phyloP scores from a whole-genome alignment of 1,139 yeast species.

The Suhomyces guaymorum region DNA sequence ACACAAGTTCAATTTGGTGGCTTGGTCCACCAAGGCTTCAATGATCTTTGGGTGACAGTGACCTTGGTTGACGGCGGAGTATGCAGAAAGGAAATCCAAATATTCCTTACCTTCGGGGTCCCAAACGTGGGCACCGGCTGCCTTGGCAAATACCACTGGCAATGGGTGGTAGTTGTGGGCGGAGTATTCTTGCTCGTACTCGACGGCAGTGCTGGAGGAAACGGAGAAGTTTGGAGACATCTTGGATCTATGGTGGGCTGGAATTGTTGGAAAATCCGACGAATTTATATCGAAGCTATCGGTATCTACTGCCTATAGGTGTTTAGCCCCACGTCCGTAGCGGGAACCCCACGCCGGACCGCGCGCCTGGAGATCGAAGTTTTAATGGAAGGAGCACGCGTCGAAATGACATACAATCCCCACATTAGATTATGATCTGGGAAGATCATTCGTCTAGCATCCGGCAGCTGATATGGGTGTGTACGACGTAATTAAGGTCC shows the following conservation, averaged over 20 bases:
- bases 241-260: slow-evolving; percentile 6
- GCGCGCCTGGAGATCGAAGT: too few species aligned
- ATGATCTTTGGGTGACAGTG: slow-evolving; percentile 96
- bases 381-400: slow-evolving; percentile 7
- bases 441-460: too few species aligned
- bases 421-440: too few species aligned
- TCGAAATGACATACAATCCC: too few species aligned
- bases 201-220: slow-evolving; percentile 65
- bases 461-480: too few species aligned
- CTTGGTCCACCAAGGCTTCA: slow-evolving; percentile 83
- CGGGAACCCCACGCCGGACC: slow-evolving; percentile 12
- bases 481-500: too few species aligned
- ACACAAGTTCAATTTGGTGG: slow-evolving; percentile 77
- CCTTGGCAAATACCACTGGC: slow-evolving; percentile 89
- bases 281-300: slow-evolving; percentile 11
- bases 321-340: slow-evolving; percentile 10
- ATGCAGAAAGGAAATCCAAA: slow-evolving; percentile 86
- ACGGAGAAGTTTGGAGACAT: slow-evolving; percentile 34
- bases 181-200: slow-evolving; percentile 76
- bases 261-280: not conserved
- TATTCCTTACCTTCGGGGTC: slow-evolving; percentile 94
- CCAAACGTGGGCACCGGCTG: slow-evolving; percentile 93
- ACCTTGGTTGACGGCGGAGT: slow-evolving; percentile 97
- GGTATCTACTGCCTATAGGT: slow-evolving; percentile 20
- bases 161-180: slow-evolving; percentile 98